Conservation (phyloP, 768 basidiomycete species). For the Nevesoporus exiguus region DNA sequence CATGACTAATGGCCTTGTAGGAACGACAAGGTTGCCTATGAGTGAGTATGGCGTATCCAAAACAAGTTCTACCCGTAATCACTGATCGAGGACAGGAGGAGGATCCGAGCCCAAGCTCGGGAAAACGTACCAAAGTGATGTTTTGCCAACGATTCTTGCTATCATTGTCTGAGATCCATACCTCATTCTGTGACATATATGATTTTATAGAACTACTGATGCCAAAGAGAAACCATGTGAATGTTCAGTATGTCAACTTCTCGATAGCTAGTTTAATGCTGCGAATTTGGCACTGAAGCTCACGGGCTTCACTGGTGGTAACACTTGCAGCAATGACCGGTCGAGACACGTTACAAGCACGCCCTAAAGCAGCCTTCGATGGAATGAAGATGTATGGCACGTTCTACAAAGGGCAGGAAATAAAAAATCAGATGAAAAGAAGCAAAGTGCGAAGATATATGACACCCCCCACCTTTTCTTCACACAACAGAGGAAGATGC, state of each 20-base stretch:
- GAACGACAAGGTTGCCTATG: constrained; percentile 92
- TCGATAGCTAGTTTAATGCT: constrained; percentile 83
- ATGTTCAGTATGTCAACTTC: constrained; percentile 49
- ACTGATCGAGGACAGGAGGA: constrained; percentile 48
- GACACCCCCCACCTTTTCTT: constrained; percentile 99
- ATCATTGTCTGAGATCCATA: background rate
- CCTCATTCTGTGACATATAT: constrained; percentile 7
- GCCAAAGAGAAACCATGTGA: background rate
- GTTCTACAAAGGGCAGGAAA: constrained; percentile 51
- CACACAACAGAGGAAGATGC: constrained; percentile 94
- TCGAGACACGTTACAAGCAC: constrained; percentile 92
- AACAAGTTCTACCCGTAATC: background rate
- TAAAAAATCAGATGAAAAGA: background rate
- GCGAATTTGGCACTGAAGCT: constrained; percentile 85
- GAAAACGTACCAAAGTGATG: constrained; percentile 83
- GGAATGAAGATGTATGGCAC: constrained; percentile 95
- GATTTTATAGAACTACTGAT: constrained; percentile 10
- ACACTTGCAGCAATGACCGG: constrained; percentile 95
- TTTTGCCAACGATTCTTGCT: background rate
- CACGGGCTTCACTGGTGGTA: constrained; percentile 93
- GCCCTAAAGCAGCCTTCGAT: constrained; percentile 91
- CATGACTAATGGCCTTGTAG: constrained; percentile 38
- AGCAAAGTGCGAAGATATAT: constrained; percentile 7
- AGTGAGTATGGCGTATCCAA: constrained; percentile 48
- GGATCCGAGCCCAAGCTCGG: constrained; percentile 80